Evolutionary conservation across 768 basidiomycete genomes (phyloP), one percentile per base, ranked within the genome.

Genomic region (Boletellus emodensis): DNA sequence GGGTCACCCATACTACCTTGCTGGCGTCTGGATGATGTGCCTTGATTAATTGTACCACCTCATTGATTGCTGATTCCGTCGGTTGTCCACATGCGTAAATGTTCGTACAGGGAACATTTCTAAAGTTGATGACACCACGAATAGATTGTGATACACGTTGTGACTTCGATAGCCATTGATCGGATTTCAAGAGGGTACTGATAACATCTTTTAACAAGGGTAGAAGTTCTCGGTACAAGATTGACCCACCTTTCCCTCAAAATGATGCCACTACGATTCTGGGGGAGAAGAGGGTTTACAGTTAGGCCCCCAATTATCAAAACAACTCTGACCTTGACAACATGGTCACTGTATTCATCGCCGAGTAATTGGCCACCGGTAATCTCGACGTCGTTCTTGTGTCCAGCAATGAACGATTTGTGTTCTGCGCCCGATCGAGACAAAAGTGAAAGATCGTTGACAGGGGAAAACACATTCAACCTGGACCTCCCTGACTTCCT

Each of bases 81-180:
- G 96, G 96, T 65, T 98, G 96, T 1, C 93, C 94, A 26, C 96
- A 82, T 0, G 93, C 94, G 56, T 91, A 99, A 30, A 97, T 86
- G 40, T 84, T 83, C 18, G 86, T 87, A 6, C 76, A 77, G 0
- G 85, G 83, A 35, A 96, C 81, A 49, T 85, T 85, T 46, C 96
- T 82, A 75, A 96, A 97, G 61, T 96, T 96, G 69, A 90, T 88
- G 2, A 90, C 93, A n/a, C 96, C 96, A 3, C 91, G 85, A 43
- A 98, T 80, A 35, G 79, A 84, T 40, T 81, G 68, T 42, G 79
- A 75, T 37, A 87, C 81, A 41, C 75, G 77, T 50, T 82, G 74
- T 38, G 84, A 87, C 64, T 90, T 83, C 20, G 79, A 78, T 11
- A 84, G 70, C 94, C 94, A 97, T 66, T 88, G 87, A 65, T 97